phyloP scores from a whole-genome alignment of 192 early-diverging fungal genomes.

The Backusella australiensis region DNA sequence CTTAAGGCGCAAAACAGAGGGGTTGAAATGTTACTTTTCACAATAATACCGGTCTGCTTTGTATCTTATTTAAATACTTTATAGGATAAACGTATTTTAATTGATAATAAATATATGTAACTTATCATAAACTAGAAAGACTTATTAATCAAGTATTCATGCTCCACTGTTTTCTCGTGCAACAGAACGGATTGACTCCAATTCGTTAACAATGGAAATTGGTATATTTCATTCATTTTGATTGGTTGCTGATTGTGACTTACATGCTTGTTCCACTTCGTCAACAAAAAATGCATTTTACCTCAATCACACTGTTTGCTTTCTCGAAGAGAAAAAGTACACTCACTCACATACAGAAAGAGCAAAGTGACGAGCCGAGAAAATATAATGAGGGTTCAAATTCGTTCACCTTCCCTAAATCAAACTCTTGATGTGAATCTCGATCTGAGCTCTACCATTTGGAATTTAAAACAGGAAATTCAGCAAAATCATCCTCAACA shows the following conservation, averaged over 20 bases:
- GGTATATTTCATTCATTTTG: not conserved
- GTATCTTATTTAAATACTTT: too few relatives aligned
- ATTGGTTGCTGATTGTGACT: not conserved
- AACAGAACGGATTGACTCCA: not conserved
- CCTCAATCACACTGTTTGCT: not conserved
- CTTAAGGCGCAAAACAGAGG: too few relatives aligned
- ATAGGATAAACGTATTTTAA: too few relatives aligned
- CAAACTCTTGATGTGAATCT: conserved; percentile 21
- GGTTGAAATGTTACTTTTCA: too few relatives aligned
- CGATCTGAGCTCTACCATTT: conserved; percentile 1
- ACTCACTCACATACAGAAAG: not conserved
- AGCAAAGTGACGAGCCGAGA: not conserved
- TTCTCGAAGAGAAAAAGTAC: not conserved
- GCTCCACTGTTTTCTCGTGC: not conserved
- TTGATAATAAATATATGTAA: too few relatives aligned
- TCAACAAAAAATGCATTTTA: not conserved
- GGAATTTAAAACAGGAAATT: conserved; percentile 20
- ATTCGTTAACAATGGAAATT: not conserved
- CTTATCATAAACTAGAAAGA: not conserved
- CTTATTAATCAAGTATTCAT: not conserved
- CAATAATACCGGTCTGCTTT: too few relatives aligned
- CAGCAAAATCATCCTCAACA: conserved; percentile 28
- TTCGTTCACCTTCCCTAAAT: conserved; percentile 25
- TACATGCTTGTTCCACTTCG: not conserved
- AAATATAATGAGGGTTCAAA: not conserved